Evolutionary conservation across 768 basidiomycete species (phyloP), one percentile per base, ranked within the genome.

Genomic region (Mycena galericulata): DNA sequence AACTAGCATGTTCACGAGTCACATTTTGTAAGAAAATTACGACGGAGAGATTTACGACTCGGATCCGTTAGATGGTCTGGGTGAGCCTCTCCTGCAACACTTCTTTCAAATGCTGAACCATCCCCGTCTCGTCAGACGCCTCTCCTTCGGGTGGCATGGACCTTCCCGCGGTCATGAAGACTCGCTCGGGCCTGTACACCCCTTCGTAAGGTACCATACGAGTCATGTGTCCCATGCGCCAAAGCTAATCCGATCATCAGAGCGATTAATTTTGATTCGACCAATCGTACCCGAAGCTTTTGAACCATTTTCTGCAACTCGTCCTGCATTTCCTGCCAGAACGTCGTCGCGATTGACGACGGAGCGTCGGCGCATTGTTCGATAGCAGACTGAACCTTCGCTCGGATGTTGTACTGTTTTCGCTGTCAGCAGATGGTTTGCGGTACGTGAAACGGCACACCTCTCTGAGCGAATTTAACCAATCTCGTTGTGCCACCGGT

Each of bases 141-240:
- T 57, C 55, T 34, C 55, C 55, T 17, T 20, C 36, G n/a, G 55
- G 55, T 26, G 55, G 55, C 34, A 57, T 40, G 22, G 55, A 57
- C 12, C 55, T 34, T 40, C 55, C 55, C 55, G 55, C 55, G 24
- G 55, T 57, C 55, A 57, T 57, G 38, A 57, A 41, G 32, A 57
- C 55, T 26, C 55, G 55, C 38, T 57, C 55, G 32, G 55, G 55
- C 24, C 55, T 34, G 38, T 57, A 36, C 34, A 57, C 55, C 24
- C 18, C 55, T 57, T 57, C 55, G 55, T 41, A 57, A 32, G 55
- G 22, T 36, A 41, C 22, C 55, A 57, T 57, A 12, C 55, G 55
- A 26, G 55, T 20, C 55, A 57, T 57, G 24, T 57, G 55, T 32
- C 55, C 55, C 55, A 57, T 57, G 38, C 55, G 55, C 55, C 55